Evolutionary conservation across 305 asterid genomes (phyloP).

Genomic region (Fraxinus floribunda): DNA sequence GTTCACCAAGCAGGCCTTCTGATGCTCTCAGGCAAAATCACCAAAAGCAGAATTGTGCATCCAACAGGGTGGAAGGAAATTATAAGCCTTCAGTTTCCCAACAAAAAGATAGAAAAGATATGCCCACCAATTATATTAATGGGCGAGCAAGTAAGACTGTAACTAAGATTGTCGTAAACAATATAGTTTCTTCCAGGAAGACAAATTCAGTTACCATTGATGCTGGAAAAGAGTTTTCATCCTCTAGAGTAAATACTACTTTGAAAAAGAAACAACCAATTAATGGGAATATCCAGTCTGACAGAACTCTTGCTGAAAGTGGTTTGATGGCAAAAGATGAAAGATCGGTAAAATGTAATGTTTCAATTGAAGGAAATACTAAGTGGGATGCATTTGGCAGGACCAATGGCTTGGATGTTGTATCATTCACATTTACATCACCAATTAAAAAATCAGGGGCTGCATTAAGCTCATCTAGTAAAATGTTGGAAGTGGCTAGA

Average conservation of each 20-base stretch:
- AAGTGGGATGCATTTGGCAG: constrained; percentile 64
- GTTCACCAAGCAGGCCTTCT: constrained; percentile 46
- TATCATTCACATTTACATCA: constrained; percentile 93
- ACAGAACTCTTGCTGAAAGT: constrained; percentile 36
- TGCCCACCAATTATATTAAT: constrained; percentile 39
- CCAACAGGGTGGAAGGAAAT: constrained; percentile 40
- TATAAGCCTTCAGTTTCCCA: constrained; percentile 45
- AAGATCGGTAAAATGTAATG: constrained; percentile 55
- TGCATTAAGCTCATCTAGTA: constrained; percentile 42
- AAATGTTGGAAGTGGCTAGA: constrained; percentile 35
- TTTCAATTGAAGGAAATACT: constrained; percentile 49
- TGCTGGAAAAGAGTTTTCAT: constrained; percentile 57
- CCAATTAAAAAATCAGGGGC: constrained; percentile 73
- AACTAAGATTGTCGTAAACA: constrained; percentile 56
- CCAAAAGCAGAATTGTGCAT: constrained; percentile 77
- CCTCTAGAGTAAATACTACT: constrained; percentile 42
- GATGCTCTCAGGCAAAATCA: constrained; percentile 79
- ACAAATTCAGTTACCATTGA: constrained; percentile 50
- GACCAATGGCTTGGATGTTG: constrained; percentile 68
- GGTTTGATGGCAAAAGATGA: constrained; percentile 38
- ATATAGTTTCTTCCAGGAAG: constrained; percentile 53
- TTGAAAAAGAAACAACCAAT: constrained; percentile 46
- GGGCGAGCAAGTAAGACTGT: constrained; percentile 52
- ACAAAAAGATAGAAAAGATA: constrained; percentile 48
- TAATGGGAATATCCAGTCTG: constrained; percentile 36